Evolutionary conservation across 73 alveolate genomes (phyloP).

Genomic region (Urostyla sp.): DNA sequence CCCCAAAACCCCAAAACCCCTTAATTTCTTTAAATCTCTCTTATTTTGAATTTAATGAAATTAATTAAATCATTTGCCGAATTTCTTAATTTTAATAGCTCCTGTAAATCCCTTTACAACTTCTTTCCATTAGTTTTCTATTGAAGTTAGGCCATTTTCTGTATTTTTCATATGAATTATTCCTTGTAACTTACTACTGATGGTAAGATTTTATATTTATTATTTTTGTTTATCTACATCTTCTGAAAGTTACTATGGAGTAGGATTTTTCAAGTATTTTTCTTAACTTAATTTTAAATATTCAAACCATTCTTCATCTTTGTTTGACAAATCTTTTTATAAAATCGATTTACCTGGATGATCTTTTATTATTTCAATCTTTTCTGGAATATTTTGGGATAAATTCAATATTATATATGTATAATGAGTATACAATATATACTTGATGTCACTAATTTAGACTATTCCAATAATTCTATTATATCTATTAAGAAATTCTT

Average conservation of each 20-base stretch:
- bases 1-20: slow-evolving; percentile 6
- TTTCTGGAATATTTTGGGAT: slow-evolving; percentile 61
- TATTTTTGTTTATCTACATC: slow-evolving; percentile 41
- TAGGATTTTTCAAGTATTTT: slow-evolving; percentile 41
- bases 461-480: slow-evolving; percentile 75
- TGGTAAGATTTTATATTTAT: slow-evolving; percentile 69
- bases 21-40: background rate
- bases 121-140: slow-evolving; percentile 82
- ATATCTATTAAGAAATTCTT: slow-evolving; percentile 70
- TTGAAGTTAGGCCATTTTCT: slow-evolving; percentile 57
- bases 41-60: background rate
- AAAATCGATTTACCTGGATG: slow-evolving; percentile 70
- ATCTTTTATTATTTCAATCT: slow-evolving; percentile 69
- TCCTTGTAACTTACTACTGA: slow-evolving; percentile 73
- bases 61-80: slow-evolving; percentile 71
- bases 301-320: slow-evolving; percentile 41
- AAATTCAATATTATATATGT: slow-evolving; percentile 63
- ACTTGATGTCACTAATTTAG: slow-evolving; percentile 44
- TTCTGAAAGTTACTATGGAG: background rate
- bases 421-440: slow-evolving; percentile 76
- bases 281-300: slow-evolving; percentile 10
- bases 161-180: slow-evolving; percentile 65
- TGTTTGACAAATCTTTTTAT: slow-evolving; percentile 32
- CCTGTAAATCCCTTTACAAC: slow-evolving; percentile 76
- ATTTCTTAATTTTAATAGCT: slow-evolving; percentile 67